phyloP scores from a whole-genome alignment of 805 yeast genomes.

The Nakazawaea populi region DNA sequence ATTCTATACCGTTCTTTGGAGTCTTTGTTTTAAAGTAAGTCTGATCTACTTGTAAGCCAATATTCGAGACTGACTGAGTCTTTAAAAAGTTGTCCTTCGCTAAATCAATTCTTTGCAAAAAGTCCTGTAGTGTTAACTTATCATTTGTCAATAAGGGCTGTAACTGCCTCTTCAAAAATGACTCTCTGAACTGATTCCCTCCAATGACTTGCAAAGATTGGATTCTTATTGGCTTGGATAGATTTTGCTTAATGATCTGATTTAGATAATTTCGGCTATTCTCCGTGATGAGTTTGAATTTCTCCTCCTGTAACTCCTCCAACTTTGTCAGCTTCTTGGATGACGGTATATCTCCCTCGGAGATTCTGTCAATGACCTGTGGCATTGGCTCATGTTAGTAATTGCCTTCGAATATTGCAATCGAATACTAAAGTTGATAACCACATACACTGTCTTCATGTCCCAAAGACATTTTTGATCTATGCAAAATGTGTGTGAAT shows the following conservation, averaged over 20 bases:
- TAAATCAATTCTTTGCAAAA: constrained; percentile 35
- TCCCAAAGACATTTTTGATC: constrained; percentile 1
- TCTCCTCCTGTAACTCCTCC: constrained; percentile 6
- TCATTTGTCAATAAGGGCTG: constrained; percentile 35
- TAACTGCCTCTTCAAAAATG: constrained; percentile 41
- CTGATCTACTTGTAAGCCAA: constrained; percentile 28
- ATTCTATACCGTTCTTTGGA: constrained; percentile 19
- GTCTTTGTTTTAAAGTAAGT: constrained; percentile 13
- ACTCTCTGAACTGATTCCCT: constrained; percentile 37
- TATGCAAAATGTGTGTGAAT: neutral
- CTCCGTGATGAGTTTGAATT: constrained; percentile 17
- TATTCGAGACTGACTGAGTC: constrained; percentile 35
- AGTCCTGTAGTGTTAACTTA: constrained; percentile 31
- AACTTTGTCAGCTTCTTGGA: neutral
- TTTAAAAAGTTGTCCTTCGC: constrained; percentile 37
- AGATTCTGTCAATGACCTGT: constrained; percentile 10
- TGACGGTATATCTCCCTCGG: constrained; percentile 6
- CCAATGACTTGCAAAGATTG: constrained; percentile 43
- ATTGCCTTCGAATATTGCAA: neutral
- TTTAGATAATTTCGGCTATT: constrained; percentile 23
- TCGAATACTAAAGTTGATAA: neutral
- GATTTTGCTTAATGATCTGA: constrained; percentile 22
- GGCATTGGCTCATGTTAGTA: neutral
- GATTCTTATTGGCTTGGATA: constrained; percentile 35
- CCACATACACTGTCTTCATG: constrained; percentile 7